These are phyloP conservation scores for Lactarius trivialis DNA, from an alignment of 768 basidiomycete species.

Conservation along the genomic window DNA sequence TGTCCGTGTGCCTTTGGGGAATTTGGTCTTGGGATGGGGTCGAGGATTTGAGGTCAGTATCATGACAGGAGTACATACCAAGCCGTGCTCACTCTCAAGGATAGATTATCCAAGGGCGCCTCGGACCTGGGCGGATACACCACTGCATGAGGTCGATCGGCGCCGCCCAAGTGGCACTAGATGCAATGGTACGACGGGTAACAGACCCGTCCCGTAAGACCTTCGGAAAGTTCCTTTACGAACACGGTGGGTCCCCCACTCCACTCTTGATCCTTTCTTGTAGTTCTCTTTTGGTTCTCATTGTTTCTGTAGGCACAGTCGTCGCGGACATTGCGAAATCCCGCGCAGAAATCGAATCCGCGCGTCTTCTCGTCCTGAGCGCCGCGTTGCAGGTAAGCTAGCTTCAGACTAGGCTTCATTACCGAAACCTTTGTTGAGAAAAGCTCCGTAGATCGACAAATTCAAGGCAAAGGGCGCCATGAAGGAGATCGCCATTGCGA, in stretches of 20 bases:
- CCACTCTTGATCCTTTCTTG: not conserved
- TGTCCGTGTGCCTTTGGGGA: constrained; percentile 79
- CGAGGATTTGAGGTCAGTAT: constrained; percentile 77
- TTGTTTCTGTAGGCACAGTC: constrained; percentile 57
- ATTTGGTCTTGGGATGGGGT: constrained; percentile 89
- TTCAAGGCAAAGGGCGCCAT: constrained; percentile 88
- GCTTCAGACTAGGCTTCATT: not conserved
- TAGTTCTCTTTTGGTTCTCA: not conserved
- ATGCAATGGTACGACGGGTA: constrained; percentile 82
- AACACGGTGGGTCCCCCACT: constrained; percentile 74
- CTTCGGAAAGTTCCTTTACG: constrained; percentile 85
- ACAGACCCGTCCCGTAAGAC: constrained; percentile 91
- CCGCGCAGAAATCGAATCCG: constrained; percentile 87
- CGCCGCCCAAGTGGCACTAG: constrained; percentile 74
- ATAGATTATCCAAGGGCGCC: constrained; percentile 91
- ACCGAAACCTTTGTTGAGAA: not conserved
- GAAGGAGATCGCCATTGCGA: constrained; percentile 97
- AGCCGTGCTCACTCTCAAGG: not conserved
- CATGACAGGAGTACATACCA: not conserved
- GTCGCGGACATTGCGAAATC: constrained; percentile 87
- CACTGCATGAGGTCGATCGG: constrained; percentile 99
- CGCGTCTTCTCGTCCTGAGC: constrained; percentile 82
- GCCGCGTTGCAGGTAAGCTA: constrained; percentile 72
- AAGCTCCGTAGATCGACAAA: constrained; percentile 68
- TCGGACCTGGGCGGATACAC: constrained; percentile 93